Conservation (phyloP, 1,139 yeast genomes). For the Saccharomyces hybrid region DNA sequence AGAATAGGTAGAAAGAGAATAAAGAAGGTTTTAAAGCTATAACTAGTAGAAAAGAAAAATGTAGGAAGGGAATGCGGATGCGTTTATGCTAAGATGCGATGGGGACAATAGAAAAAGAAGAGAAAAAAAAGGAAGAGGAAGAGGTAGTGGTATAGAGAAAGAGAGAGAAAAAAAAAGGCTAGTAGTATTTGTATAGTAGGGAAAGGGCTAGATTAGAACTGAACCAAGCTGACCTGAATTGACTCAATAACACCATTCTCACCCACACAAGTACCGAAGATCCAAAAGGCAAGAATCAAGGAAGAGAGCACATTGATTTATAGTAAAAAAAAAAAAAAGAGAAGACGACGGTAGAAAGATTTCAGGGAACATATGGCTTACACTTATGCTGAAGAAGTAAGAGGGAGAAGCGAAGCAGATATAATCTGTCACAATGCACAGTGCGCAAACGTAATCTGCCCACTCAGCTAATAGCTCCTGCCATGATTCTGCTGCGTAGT, state of each 20-base stretch:
- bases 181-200: background rate
- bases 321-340: background rate
- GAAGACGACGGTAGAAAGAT: background rate
- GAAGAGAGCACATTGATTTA: background rate
- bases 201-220: background rate
- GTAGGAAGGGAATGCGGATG: background rate
- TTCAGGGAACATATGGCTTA: conserved; percentile 1
- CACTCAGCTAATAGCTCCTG: background rate
- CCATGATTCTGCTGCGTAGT: background rate
- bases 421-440: background rate
- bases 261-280: background rate
- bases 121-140: background rate
- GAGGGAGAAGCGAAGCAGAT: background rate
- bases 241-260: background rate
- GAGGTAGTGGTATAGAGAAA: background rate
- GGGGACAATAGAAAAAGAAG: background rate
- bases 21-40: background rate
- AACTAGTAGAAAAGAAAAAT: background rate
- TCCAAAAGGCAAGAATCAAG: background rate
- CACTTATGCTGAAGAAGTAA: background rate
- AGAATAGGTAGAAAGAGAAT: background rate
- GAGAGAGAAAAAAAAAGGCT: background rate
- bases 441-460: conserved; percentile 1
- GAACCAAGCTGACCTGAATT: background rate
- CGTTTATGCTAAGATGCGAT: background rate